Percentiles rank a stretch among this genome's conserved stretches.
These are phyloP conservation scores for Pseudogymnoascus sp. DNA, from an alignment of 2,329 filamentous ascomycete genomes.

Conservation along the genomic window DNA sequence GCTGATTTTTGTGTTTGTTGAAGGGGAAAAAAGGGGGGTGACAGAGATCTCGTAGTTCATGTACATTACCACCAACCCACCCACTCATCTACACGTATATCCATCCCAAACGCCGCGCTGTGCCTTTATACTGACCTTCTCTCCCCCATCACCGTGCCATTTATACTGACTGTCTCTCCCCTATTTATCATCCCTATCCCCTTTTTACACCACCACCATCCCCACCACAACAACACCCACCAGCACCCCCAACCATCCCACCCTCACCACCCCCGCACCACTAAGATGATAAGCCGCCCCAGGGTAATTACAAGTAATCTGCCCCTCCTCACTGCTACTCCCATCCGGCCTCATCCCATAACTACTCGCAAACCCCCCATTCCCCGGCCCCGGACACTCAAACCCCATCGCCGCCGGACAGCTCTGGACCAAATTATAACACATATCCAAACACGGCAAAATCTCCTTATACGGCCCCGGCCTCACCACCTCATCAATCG, in stretches of 20 bases:
- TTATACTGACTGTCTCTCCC: too few species aligned
- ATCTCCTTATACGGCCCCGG: constrained; percentile 94
- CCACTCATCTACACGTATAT: neutral
- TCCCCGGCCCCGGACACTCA: constrained; percentile 52
- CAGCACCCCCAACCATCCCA: constrained; percentile 12
- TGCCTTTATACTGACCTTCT: neutral
- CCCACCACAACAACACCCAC: neutral
- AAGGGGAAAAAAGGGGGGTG: neutral
- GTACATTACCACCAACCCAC: neutral
- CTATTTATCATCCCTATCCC: neutral
- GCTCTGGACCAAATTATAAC: constrained; percentile 74
- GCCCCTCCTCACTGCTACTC: constrained; percentile 20
- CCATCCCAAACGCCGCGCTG: neutral
- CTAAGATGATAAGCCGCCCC: constrained; percentile 48
- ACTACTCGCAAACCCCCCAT: constrained; percentile 34
- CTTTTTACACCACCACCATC: neutral
- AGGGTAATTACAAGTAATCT: constrained; percentile 52
- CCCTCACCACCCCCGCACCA: constrained; percentile 10
- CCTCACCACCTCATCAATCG: constrained; percentile 62
- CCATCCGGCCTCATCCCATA: constrained; percentile 33
- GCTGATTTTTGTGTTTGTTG: neutral
- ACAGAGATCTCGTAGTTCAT: neutral
- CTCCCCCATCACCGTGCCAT: too few species aligned
- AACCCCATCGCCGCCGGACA: constrained; percentile 76
- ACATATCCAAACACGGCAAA: constrained; percentile 79